Evolutionary conservation across 2,329 filamentous ascomycete species (phyloP).

Genomic region (Herpotrichia juniperi): DNA sequence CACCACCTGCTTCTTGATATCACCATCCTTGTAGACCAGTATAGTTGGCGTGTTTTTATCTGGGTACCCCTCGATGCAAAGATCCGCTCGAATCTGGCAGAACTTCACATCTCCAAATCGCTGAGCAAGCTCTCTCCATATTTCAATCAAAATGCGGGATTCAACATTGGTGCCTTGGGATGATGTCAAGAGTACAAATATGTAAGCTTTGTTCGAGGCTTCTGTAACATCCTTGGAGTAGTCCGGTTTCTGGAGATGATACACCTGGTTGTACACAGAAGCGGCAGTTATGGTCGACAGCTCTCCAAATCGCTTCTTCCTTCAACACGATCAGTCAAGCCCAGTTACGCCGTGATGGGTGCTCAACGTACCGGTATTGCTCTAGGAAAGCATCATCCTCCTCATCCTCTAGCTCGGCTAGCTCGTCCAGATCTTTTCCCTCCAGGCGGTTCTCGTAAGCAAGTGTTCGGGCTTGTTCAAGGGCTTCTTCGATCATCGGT

Average conservation of each 20-base stretch:
- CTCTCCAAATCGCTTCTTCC: constrained; percentile 84
- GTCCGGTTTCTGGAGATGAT: constrained; percentile 92
- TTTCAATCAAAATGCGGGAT: constrained; percentile 79
- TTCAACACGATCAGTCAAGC: constrained; percentile 27
- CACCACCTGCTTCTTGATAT: constrained; percentile 92
- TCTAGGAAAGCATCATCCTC: constrained; percentile 94
- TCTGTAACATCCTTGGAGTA: constrained; percentile 92
- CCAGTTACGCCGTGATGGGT: background rate
- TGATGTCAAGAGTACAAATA: constrained; percentile 82
- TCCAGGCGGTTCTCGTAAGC: constrained; percentile 93
- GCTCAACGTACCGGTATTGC: constrained; percentile 69
- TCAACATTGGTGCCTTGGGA: constrained; percentile 81
- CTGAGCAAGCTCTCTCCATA: constrained; percentile 82
- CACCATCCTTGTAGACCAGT: constrained; percentile 87
- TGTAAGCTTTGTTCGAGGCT: constrained; percentile 71
- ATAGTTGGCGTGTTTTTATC: constrained; percentile 95
- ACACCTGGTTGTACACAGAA: constrained; percentile 85
- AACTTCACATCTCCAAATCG: constrained; percentile 97
- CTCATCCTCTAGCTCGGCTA: constrained; percentile 91
- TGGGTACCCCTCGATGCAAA: constrained; percentile 96
- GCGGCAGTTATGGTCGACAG: constrained; percentile 76
- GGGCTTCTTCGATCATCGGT: constrained; percentile 92
- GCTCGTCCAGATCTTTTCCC: constrained; percentile 91
- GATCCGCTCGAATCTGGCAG: constrained; percentile 88
- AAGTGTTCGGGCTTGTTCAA: constrained; percentile 79